Evolutionary conservation across 257 asterid species (phyloP), one percentile per base, ranked within the genome.

Genomic region (Scutellaria minor): DNA sequence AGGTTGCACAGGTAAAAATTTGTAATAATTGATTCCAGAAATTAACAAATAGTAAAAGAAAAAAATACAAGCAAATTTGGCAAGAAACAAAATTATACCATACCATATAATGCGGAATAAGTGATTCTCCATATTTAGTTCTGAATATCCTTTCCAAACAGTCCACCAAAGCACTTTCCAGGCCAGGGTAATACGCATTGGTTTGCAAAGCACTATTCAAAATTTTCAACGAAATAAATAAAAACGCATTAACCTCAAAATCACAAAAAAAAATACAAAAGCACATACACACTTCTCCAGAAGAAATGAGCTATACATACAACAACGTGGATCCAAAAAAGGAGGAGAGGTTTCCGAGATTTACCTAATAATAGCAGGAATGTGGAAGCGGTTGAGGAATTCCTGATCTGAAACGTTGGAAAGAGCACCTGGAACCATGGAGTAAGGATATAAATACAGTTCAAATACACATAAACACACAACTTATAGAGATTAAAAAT

Each of bases 101-200:
- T 83, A n/a, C n/a, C n/a, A 95, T 90, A 82, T 66, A 92, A 61
- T 90, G 98, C 18, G 99, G 98, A 66, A 95, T 85, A 71, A 90
- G 96, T 20, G 98, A 90, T 46, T 96, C 91, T 42, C 99, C 99
- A 78, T 91, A 83, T 62, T 88, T 88, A 22, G 96, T 92, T 74
- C 81, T 83, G 89, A 95, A 95, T 61, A 92, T 70, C 92, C 89
- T 85, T 61, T 84, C 98, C 82, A 95, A 77, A 63, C 93, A 82
- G 73, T 85, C 89, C 56, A 87, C 91, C 85, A 92, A 67, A 8
- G 90, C 92, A 74, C 72, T 82, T 81, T 90, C 98, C 71, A 95
- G 80, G 6, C 96, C 96, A 40, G 97, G 96, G 77, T 83, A 84
- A 66, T 89, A 87, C 53, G 83, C 77, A 66, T 84, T 82, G 40